Evolutionary conservation across 2,329 filamentous ascomycete genomes (phyloP).

Genomic region (Stagonosporopsis tanaceti): DNA sequence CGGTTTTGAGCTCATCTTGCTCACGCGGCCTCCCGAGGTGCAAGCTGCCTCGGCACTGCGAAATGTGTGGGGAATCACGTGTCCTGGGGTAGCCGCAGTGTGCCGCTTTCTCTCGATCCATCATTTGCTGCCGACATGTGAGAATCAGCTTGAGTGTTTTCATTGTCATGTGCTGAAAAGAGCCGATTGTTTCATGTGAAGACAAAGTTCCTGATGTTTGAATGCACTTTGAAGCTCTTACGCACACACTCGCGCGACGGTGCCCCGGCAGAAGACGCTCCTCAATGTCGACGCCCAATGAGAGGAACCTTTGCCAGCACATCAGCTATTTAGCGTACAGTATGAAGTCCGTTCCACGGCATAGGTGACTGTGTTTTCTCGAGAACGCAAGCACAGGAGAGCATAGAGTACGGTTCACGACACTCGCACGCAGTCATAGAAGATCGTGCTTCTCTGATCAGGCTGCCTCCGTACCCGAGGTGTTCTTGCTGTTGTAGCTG

Average conservation of each 20-base stretch:
- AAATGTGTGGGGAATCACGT: conserved; percentile 19
- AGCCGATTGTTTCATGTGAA: neutral
- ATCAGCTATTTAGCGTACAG: neutral
- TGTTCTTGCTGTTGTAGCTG: neutral
- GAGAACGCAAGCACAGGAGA: neutral
- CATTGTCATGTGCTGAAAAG: conserved; percentile 3
- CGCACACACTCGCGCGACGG: neutral
- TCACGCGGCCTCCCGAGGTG: conserved; percentile 21
- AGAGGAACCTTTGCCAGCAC: neutral
- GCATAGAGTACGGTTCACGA: neutral
- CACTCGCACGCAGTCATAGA: neutral
- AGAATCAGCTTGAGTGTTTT: neutral
- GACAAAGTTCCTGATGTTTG: neutral
- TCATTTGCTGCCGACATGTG: conserved; percentile 17
- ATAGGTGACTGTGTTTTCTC: neutral
- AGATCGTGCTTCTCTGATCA: neutral
- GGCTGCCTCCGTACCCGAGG: neutral
- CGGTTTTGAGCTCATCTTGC: conserved; percentile 18
- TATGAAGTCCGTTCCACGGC: neutral
- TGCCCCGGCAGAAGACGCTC: neutral
- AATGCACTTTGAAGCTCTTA: neutral
- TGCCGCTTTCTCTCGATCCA: neutral
- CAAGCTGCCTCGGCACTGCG: conserved; percentile 17
- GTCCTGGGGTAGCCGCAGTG: conserved; percentile 13
- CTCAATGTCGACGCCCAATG: neutral